Percentiles rank a stretch among this genome's conserved stretches.
Evolutionary conservation across 176 grass and related monocot genomes (phyloP).

Genomic region (Carex scoparia): DNA sequence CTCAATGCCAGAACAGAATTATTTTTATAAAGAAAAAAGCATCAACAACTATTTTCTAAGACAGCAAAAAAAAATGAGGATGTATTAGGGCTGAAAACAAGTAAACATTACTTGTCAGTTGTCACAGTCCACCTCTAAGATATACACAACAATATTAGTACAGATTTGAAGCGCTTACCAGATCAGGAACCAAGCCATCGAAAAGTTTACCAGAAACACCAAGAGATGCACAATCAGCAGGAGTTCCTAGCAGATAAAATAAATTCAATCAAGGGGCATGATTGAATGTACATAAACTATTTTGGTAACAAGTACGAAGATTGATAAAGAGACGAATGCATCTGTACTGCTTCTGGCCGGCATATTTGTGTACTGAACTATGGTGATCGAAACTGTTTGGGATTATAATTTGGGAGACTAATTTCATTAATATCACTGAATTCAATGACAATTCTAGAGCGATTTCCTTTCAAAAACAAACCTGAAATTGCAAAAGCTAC

Average conservation of each 20-base stretch:
- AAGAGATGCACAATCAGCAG: constrained; percentile 84
- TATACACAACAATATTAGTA: background rate
- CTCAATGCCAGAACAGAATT: background rate
- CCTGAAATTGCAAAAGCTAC: constrained; percentile 84
- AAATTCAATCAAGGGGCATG: background rate
- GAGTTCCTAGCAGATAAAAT: constrained; percentile 56
- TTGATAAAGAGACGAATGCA: background rate
- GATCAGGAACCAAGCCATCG: constrained; percentile 74
- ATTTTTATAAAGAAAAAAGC: background rate
- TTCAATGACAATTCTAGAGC: background rate
- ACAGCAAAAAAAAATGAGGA: background rate
- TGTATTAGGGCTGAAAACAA: background rate
- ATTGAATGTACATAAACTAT: background rate
- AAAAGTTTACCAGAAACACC: constrained; percentile 95
- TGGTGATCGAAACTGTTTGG: background rate
- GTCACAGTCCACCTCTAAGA: background rate
- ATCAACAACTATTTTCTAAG: background rate
- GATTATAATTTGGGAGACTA: background rate
- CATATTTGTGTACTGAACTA: background rate
- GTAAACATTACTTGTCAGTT: background rate
- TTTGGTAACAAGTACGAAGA: constrained; percentile 15
- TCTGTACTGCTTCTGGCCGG: background rate
- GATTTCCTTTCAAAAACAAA: constrained; percentile 16
- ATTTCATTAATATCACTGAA: background rate
- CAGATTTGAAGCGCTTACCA: constrained; percentile 44